Base-by-base conservation (phyloP, 441 rosid genomes). In the Rhodomyrtus psidioides region DNA sequence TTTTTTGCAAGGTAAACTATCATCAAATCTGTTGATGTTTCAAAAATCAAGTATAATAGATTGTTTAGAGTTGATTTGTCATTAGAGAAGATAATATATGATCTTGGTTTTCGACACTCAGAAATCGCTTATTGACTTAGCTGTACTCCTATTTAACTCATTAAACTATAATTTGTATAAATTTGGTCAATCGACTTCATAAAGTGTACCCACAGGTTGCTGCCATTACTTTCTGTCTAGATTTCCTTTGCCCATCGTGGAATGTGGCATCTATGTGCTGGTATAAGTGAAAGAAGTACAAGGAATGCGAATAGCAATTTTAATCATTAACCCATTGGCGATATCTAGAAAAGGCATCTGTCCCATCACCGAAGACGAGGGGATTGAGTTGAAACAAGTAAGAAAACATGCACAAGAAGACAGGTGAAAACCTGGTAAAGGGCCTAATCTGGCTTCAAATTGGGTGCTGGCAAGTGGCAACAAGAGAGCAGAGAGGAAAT, bases 1-100 rank as follows among this genome's bases (percentile, higher is more conserved):
- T 93, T 86, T 96, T 92, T 87, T 96, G 99, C 84, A 91, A 95
- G 99, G 99, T 94, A 93, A 30, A 44, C 86, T 55, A 70, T 70
- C 51, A 70, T 39, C 81, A 39, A 44, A 39, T 70, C 81, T 24
- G 16, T 70, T 70, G 51, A 70, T 39, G 12, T 70, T 70, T 26
- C 81, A 39, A 70, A 39, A 70, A 70, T 10, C 51, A 70, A 70
- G 81, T 42, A 21, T 21, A 39, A 70, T 39, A 70, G 81, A 70
- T 70, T 70, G 26, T 39, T 70, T 70, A 44, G 81, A 70, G 4
- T 70, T 23, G 2, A 16, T 70, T 39, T 21, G 51, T 39, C 27
- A 42, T 42, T 42, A 74, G 81, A 23, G 81, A 39, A 70, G 49
- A 70, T 70, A 10, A 70, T 70, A 49, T 39, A 12, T 39, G 51